Evolutionary conservation across 2,329 filamentous ascomycete species (phyloP), one percentile per base, ranked within the genome.

Genomic region (Aureobasidium lini): DNA sequence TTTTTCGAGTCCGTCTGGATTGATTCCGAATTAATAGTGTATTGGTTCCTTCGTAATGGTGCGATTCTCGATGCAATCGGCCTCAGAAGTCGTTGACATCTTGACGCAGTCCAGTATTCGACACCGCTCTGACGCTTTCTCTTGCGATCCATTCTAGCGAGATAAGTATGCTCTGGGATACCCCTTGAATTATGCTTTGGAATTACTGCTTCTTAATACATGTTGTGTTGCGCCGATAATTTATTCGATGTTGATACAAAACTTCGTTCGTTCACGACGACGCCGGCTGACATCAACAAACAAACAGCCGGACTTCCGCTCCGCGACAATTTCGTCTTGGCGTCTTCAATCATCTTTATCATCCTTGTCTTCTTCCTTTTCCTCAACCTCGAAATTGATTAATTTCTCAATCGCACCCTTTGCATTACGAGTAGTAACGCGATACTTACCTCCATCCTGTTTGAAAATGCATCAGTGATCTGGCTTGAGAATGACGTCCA

Each of bases 401-500:
- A 73, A 74, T 8, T 78, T 77, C 40, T 72, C 75, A 64, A 77
- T 72, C 36, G 72, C 72, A 15, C 80, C 80, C 62, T 73, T 77
- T 48, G 68, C 66, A 66, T 82, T 76, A 59, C 70, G 69, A 62
- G 77, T 76, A 43, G 75, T 72, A 62, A 93, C 81, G 63, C 84
- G 81, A 70, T 96, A 96, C 71, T 87, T 87, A 2, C 91, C 91
- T 11, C 89, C 85, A 34, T 92, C 78, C 52, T 56, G 31, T 23
- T 46, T 3, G 5, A 23, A n/a, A 4, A n/a, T 6, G 9, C 23
- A 29, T 54, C 6, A 43, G 39, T 28, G 2, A 6, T 23, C n/a
- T 23, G 16, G 7, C 15, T 11, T 34, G 18, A 34, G 5, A 10
- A 1, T 18, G 4, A 15, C 13, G 39, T 44, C 8, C 8, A 34